Evolutionary conservation across 2,329 filamentous ascomycete species (phyloP).

Genomic region (Albophoma yamanashiensis): DNA sequence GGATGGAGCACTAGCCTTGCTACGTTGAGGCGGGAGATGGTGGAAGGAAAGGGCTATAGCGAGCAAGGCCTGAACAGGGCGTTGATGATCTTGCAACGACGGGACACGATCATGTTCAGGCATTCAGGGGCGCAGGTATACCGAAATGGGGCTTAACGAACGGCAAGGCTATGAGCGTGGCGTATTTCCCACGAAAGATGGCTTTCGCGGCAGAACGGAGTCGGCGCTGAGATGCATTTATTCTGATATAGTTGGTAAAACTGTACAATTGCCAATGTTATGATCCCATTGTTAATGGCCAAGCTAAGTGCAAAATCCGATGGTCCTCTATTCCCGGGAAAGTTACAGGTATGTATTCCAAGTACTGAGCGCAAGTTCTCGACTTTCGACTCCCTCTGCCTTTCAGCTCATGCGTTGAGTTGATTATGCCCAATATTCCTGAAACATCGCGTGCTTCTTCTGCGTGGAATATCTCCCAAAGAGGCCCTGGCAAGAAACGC

Average conservation of each 20-base stretch:
- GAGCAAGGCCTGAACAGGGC: slow-evolving; percentile 80
- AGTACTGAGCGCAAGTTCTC: neutral
- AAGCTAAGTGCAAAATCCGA: neutral
- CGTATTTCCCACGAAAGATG: neutral
- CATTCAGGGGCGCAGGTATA: slow-evolving; percentile 69
- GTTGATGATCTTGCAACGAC: slow-evolving; percentile 72
- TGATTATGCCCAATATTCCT: neutral
- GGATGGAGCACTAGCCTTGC: slow-evolving; percentile 91
- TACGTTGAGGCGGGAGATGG: slow-evolving; percentile 80
- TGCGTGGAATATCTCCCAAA: neutral
- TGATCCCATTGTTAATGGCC: neutral
- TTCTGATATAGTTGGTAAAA: neutral
- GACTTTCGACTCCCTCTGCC: neutral
- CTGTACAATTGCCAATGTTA: neutral
- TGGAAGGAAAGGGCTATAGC: slow-evolving; percentile 80
- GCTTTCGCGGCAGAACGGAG: neutral
- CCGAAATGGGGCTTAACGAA: slow-evolving; percentile 52
- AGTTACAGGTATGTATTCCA: neutral
- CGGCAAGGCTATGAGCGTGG: neutral
- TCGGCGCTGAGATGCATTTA: neutral
- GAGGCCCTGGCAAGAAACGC: neutral
- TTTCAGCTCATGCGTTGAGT: neutral
- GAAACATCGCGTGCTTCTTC: neutral
- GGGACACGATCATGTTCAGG: slow-evolving; percentile 76
- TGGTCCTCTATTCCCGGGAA: neutral